Base-by-base conservation (phyloP, 768 basidiomycete species). In the Lentinula guzmanii region DNA sequence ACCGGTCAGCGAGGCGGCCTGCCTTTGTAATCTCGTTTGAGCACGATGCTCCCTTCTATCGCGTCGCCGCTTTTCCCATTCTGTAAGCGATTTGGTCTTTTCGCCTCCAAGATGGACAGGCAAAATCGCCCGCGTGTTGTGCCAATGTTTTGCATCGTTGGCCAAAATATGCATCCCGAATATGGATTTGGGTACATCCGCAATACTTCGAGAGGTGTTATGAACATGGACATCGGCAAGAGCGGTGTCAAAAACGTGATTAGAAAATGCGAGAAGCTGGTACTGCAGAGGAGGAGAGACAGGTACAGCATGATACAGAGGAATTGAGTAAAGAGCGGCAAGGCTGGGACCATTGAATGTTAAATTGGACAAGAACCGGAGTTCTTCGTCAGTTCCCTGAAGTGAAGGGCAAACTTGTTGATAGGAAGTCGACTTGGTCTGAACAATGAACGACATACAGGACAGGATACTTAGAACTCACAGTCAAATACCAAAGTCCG, bases 1-100 rank as follows among this genome's bases (percentile, higher is more conserved):
- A 0, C 88, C 88, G 0, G 84, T 86, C 61, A 90, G 68, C 0
- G 86, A 86, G 42, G 79, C 80, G 9, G 88, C 87, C 48, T 84
- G 82, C 56, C 76, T 72, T 56, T 86, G 85, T 60, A 90, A 66
- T 11, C 67, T 72, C 35, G 77, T 71, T 82, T 87, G 87, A 67
- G 82, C 83, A 0, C 78, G 72, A 65, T 90, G 89, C n/a, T 83
- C 76, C 15, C 68, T 65, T 15, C 74, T 70, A 50, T 82, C 72
- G 52, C 66, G 69, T 64, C 69, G 75, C 62, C 59, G 70, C 31
- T 77, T 75, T 58, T 75, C 72, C 69, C 75, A 65, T 58, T 69
- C 75, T 52, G 76, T 73, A 35, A 64, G 51, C 1, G 68, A 68
- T 57, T 73, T 69, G 2, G 67, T 52, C 6, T 70, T 69, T 15